A percentile compares a stretch with the other conserved stretches of the same genome.
phyloP scores from a whole-genome alignment of 768 basidiomycete genomes.

The Russula sp. region DNA sequence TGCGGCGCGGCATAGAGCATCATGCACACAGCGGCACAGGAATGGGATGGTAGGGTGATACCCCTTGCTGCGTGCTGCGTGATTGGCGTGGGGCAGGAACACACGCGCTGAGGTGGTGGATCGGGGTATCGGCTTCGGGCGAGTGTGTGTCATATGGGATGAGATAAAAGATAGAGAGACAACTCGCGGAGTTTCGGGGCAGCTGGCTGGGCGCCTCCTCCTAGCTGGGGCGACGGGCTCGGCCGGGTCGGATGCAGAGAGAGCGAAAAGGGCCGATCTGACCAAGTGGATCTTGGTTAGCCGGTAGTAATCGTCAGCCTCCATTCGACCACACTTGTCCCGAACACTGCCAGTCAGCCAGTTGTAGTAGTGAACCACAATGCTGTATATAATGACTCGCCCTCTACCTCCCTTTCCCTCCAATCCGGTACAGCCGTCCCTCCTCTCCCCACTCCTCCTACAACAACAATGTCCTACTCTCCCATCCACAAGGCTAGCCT shows the following conservation, averaged over 20 bases:
- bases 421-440: background rate
- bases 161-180: background rate
- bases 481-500: conserved; percentile 51
- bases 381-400: conserved; percentile 34
- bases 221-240: no score
- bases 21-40: no score
- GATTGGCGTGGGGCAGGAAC: no score
- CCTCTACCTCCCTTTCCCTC: conserved; percentile 20
- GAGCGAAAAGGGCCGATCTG: conserved; percentile 7
- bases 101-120: no score
- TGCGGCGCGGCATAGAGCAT: no score
- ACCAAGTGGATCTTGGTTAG: background rate
- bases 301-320: conserved; percentile 4
- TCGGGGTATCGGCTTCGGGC: no score
- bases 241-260: conserved; percentile 13
- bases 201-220: no score
- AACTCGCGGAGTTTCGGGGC: conserved; percentile 16
- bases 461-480: conserved; percentile 32
- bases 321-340: background rate
- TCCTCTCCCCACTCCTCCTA: conserved; percentile 26
- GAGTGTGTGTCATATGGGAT: conserved; percentile 6
- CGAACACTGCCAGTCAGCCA: conserved; percentile 1
- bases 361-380: no score
- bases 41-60: no score
- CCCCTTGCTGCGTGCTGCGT: no score